These are phyloP conservation scores for Monosporascus ibericus DNA, from an alignment of 2,329 filamentous ascomycete species.

Conservation along the genomic window DNA sequence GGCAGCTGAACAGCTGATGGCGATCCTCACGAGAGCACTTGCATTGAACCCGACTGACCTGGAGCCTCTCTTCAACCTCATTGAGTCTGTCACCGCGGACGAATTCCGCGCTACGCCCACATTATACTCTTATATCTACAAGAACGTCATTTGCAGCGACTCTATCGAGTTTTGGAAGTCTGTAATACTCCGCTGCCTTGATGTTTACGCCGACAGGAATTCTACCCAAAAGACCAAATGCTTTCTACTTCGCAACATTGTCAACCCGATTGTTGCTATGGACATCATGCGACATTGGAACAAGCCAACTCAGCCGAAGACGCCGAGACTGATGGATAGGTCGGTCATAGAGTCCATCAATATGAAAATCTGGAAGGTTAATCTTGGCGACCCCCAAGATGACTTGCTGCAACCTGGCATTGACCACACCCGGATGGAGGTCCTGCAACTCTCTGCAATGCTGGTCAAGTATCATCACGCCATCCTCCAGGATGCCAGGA, in stretches of 20 bases:
- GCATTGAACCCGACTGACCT: slow-evolving; percentile 68
- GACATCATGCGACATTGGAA: slow-evolving; percentile 84
- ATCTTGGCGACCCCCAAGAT: slow-evolving; percentile 73
- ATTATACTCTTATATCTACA: slow-evolving; percentile 78
- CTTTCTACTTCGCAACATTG: slow-evolving; percentile 83
- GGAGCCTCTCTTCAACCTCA: slow-evolving; percentile 76
- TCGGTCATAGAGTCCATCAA: slow-evolving; percentile 85
- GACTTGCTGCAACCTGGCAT: slow-evolving; percentile 80
- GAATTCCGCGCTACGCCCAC: slow-evolving; percentile 72
- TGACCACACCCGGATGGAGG: slow-evolving; percentile 92
- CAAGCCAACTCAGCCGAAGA: slow-evolving; percentile 46
- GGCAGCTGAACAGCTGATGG: slow-evolving; percentile 80
- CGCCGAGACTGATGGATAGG: slow-evolving; percentile 75
- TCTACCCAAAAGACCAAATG: slow-evolving; percentile 87
- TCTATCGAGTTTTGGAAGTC: slow-evolving; percentile 82
- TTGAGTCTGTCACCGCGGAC: slow-evolving; percentile 77
- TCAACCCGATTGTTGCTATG: slow-evolving; percentile 95
- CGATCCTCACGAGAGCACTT: slow-evolving; percentile 76
- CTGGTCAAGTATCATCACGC: slow-evolving; percentile 91
- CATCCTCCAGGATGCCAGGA: slow-evolving; percentile 83
- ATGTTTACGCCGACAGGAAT: slow-evolving; percentile 73
- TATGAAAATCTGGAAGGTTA: slow-evolving; percentile 88
- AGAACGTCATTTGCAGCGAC: slow-evolving; percentile 73
- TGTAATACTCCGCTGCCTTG: slow-evolving; percentile 77
- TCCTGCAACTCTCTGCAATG: slow-evolving; percentile 90